Conservation (phyloP, 2,329 filamentous ascomycete genomes). For the Xylariales sp. region DNA sequence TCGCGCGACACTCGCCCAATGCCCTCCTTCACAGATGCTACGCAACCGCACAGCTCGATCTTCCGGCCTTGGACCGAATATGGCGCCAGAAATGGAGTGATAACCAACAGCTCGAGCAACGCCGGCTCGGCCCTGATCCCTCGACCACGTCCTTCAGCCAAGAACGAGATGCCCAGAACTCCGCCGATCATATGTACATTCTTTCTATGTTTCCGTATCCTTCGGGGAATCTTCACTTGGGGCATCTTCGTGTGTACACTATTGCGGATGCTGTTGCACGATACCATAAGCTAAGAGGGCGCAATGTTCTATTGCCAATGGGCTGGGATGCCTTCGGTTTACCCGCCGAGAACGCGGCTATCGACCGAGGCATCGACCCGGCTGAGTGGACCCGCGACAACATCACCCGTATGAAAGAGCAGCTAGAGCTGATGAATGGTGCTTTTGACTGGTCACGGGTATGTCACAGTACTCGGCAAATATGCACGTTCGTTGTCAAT, state of each 20-base stretch:
- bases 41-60: slow-evolving; percentile 53
- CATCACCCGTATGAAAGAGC: slow-evolving; percentile 85
- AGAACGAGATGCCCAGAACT: slow-evolving; percentile 35
- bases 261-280: slow-evolving; percentile 88
- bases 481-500: slow-evolving; percentile 24
- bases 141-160: slow-evolving; percentile 6
- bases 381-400: slow-evolving; percentile 83
- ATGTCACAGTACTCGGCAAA: slow-evolving; percentile 53
- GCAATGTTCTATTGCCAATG: slow-evolving; percentile 85
- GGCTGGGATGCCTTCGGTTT: slow-evolving; percentile 95
- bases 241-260: slow-evolving; percentile 88
- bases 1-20: slow-evolving; percentile 14
- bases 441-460: slow-evolving; percentile 87
- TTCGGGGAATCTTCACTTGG: slow-evolving; percentile 86
- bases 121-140: neutral
- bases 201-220: slow-evolving; percentile 95
- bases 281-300: slow-evolving; percentile 78
- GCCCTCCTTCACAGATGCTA: slow-evolving; percentile 36
- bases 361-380: slow-evolving; percentile 82
- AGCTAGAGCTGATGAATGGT: slow-evolving; percentile 82
- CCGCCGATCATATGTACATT: slow-evolving; percentile 69
- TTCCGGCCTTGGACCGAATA: slow-evolving; percentile 62
- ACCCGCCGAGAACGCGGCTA: slow-evolving; percentile 90
- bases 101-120: slow-evolving; percentile 17
- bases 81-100: slow-evolving; percentile 62